Percentiles rank a stretch among this genome's conserved stretches.
phyloP scores from a whole-genome alignment of 2,329 filamentous ascomycete genomes.

The Paradendryphiella salina region DNA sequence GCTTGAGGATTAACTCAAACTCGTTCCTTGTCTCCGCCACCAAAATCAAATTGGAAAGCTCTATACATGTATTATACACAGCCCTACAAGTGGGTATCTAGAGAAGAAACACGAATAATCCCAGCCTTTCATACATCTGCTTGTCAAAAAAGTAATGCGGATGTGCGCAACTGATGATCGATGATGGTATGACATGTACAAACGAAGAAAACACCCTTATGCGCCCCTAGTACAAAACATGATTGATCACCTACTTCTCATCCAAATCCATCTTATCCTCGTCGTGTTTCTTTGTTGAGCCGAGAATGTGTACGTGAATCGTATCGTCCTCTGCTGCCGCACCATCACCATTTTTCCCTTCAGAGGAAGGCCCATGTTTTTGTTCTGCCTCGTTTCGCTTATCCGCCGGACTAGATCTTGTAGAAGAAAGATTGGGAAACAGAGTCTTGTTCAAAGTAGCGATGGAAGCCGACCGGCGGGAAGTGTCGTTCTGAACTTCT shows the following conservation, averaged over 20 bases:
- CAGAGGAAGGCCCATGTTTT: neutral
- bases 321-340: neutral
- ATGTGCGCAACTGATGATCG: no score
- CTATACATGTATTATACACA: no score
- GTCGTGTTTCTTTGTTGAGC: neutral
- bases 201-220: no score
- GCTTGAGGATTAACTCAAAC: no score
- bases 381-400: conserved; percentile 1
- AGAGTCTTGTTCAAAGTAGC: conserved; percentile 24
- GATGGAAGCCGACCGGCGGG: conserved; percentile 21
- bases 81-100: no score
- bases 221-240: neutral
- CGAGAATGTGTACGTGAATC: neutral
- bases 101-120: no score
- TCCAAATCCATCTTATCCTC: conserved; percentile 11
- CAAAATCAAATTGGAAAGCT: no score
- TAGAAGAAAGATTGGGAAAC: conserved; percentile 31
- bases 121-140: no score
- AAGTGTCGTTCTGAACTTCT: conserved; percentile 19
- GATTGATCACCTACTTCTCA: conserved; percentile 1
- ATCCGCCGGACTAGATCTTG: neutral
- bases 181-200: no score
- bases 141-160: no score
- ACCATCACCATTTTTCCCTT: neutral
- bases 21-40: no score